These are phyloP conservation scores for Diversispora eburnea DNA, from an alignment of 192 early-diverging fungal genomes.

Conservation along the genomic window DNA sequence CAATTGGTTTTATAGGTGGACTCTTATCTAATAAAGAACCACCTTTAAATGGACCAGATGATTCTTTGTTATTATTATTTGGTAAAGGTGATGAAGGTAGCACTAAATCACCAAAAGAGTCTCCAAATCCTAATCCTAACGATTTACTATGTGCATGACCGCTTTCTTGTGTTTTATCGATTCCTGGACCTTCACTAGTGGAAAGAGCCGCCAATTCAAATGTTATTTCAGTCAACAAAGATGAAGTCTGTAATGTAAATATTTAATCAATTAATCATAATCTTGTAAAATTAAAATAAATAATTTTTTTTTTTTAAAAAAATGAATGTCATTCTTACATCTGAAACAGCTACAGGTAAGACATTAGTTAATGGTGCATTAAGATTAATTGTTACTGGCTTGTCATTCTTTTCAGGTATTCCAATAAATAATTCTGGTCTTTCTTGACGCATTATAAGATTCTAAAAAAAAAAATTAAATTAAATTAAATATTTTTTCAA, in stretches of 20 bases:
- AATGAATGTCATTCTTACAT: background rate
- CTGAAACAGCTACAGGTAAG: constrained; percentile 10
- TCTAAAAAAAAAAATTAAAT: background rate
- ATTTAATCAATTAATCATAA: background rate
- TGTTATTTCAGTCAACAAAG: constrained; percentile 9
- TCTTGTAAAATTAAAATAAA: background rate
- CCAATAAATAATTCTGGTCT: constrained; percentile 13
- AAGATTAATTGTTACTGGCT: background rate
- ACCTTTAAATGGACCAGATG: background rate
- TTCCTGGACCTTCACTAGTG: background rate
- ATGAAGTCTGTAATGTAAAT: background rate
- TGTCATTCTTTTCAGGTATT: background rate
- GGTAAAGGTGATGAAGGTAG: background rate
- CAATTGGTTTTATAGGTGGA: constrained; percentile 18
- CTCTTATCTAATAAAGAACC: constrained; percentile 12
- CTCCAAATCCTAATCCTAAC: background rate
- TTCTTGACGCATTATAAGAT: constrained; percentile 4
- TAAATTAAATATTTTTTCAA: background rate
- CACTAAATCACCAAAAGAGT: background rate
- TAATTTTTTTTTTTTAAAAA: background rate
- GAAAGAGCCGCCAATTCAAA: constrained; percentile 6
- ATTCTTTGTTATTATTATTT: background rate
- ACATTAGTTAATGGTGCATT: background rate
- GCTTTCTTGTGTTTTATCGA: background rate
- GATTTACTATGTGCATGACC: background rate